phyloP scores from a whole-genome alignment of 2,329 filamentous ascomycete genomes.

The Pestalotiopsis fici region DNA sequence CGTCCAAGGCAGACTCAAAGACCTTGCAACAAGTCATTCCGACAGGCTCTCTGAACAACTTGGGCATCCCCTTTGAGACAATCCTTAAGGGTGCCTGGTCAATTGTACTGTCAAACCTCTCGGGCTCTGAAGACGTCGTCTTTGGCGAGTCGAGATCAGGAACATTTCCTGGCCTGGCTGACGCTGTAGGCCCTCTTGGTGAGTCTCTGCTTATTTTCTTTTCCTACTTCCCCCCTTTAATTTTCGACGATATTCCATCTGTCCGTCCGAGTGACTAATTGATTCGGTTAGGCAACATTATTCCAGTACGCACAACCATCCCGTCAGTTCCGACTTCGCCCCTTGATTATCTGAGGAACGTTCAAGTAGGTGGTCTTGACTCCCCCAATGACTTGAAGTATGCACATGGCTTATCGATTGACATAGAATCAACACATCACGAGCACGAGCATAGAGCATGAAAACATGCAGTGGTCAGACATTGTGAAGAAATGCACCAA shows the following conservation, averaged over 20 bases:
- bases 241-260: not conserved
- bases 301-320: slow-evolving; percentile 51
- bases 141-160: slow-evolving; percentile 57
- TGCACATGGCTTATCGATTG: not conserved
- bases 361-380: slow-evolving; percentile 34
- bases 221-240: no score
- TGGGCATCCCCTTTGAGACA: slow-evolving; percentile 50
- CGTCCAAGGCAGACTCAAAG: slow-evolving; percentile 31
- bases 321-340: slow-evolving; percentile 44
- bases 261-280: not conserved
- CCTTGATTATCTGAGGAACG: slow-evolving; percentile 46
- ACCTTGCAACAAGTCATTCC: slow-evolving; percentile 41
- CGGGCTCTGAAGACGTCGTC: slow-evolving; percentile 50
- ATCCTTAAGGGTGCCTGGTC: slow-evolving; percentile 62
- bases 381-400: not conserved
- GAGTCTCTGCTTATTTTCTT: no score
- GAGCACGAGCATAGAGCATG: slow-evolving; percentile 20
- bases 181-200: slow-evolving; percentile 45
- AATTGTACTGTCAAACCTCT: slow-evolving; percentile 52
- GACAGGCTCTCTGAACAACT: slow-evolving; percentile 39
- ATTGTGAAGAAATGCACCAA: slow-evolving; percentile 54
- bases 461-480: slow-evolving; percentile 52
- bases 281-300: slow-evolving; percentile 34
- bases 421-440: not conserved
- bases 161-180: slow-evolving; percentile 42